Conservation (phyloP, 2,329 filamentous ascomycete species). For the Pseudopyricularia cyperi region DNA sequence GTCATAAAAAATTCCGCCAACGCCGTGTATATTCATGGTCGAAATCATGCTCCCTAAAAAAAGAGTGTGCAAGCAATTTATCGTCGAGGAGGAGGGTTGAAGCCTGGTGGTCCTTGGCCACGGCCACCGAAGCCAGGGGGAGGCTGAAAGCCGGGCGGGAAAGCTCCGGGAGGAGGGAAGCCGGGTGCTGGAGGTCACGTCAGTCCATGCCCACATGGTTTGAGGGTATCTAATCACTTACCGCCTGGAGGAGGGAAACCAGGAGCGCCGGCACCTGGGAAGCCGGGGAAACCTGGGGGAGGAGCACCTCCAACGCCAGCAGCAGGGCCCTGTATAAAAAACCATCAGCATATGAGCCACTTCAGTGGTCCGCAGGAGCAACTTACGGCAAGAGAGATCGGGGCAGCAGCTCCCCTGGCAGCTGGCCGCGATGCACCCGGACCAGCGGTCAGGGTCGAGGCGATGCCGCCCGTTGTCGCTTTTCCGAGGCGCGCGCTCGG, state of each 20-base stretch:
- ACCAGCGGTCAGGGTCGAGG: conserved; percentile 64
- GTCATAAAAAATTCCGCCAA: neutral
- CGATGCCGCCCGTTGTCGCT: conserved; percentile 52
- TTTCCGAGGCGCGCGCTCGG: conserved; percentile 81
- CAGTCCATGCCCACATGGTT: conserved; percentile 12
- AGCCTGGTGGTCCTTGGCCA: conserved; percentile 52
- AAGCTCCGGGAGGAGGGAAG: conserved; percentile 20
- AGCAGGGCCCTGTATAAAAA: conserved; percentile 51
- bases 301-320: conserved; percentile 67
- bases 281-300: conserved; percentile 48
- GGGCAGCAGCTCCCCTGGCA: conserved; percentile 59
- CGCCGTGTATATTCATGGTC: conserved; percentile 4
- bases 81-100: conserved; percentile 59
- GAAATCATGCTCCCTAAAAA: neutral
- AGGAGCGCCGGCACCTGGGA: conserved; percentile 37
- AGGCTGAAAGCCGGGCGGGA: conserved; percentile 34
- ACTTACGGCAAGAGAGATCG: conserved; percentile 67
- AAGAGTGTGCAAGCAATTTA: conserved; percentile 16
- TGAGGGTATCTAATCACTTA: conserved; percentile 18
- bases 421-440: conserved; percentile 85
- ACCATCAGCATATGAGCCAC: neutral
- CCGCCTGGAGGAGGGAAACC: conserved; percentile 42
- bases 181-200: conserved; percentile 20
- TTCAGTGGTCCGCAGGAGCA: neutral
- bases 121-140: conserved; percentile 42